phyloP scores from a whole-genome alignment of 1,284 basidiomycete species.

The Cryptococcus maquisensis region DNA sequence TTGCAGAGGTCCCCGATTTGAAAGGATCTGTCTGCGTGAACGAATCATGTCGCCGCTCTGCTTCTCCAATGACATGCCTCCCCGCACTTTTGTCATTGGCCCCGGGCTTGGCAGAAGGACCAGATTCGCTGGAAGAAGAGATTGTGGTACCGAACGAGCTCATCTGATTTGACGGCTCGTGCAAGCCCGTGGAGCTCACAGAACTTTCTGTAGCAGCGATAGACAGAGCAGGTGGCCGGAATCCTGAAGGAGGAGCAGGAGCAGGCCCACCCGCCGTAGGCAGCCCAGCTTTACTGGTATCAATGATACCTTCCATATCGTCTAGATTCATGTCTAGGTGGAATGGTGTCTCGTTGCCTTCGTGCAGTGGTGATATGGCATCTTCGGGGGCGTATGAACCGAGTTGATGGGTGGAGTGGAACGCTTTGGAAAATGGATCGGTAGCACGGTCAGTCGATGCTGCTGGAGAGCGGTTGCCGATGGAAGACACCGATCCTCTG shows the following conservation, averaged over 20 bases:
- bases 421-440: constrained; percentile 5
- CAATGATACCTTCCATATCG: constrained; percentile 78
- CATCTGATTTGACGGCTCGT: constrained; percentile 28
- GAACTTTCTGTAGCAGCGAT: constrained; percentile 5
- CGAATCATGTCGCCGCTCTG: constrained; percentile 18
- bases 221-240: background rate
- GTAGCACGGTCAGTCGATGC: constrained; percentile 4
- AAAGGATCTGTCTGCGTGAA: constrained; percentile 32
- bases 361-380: constrained; percentile 32
- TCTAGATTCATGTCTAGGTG: constrained; percentile 72
- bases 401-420: background rate
- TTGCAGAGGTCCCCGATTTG: background rate
- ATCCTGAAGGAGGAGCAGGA: background rate
- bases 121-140: background rate
- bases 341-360: constrained; percentile 42
- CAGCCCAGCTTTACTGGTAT: constrained; percentile 49
- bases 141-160: constrained; percentile 21
- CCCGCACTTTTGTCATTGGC: constrained; percentile 1
- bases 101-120: constrained; percentile 11
- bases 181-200: constrained; percentile 19
- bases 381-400: constrained; percentile 17
- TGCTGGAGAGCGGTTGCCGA: background rate
- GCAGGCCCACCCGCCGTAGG: background rate
- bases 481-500: no score
- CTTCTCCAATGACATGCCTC: constrained; percentile 8